phyloP scores from a whole-genome alignment of 257 asterid species.

The Salvia hispanica region DNA sequence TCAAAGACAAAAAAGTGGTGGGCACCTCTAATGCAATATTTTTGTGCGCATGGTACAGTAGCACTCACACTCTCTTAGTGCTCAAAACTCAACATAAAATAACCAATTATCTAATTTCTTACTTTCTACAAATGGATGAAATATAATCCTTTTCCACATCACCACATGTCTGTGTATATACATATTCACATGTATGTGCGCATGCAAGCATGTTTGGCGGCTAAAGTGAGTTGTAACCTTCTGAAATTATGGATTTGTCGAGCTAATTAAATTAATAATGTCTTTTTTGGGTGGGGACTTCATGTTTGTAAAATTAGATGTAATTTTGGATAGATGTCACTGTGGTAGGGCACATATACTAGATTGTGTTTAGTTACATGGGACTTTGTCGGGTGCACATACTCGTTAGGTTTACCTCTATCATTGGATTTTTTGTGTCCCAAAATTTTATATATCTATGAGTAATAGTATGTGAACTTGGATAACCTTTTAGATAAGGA shows the following conservation, averaged over 20 bases:
- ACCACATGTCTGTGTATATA: background rate
- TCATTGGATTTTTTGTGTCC: too few species aligned
- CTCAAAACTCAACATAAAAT: conserved; percentile 30
- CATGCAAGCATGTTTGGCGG: conserved; percentile 85
- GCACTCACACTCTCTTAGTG: conserved; percentile 53
- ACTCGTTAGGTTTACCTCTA: too few species aligned
- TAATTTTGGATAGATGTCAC: conserved; percentile 47
- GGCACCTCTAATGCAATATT: conserved; percentile 45
- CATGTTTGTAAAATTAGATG: conserved; percentile 43
- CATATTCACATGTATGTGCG: conserved; percentile 19
- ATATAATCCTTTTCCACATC: background rate
- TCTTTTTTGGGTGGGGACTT: conserved; percentile 63
- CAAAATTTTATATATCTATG: too few species aligned
- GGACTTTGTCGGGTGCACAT: conserved; percentile 51
- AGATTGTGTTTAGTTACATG: conserved; percentile 43
- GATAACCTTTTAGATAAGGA: too few species aligned
- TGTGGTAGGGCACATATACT: conserved; percentile 43
- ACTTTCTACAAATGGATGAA: background rate
- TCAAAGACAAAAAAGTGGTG: conserved; percentile 37
- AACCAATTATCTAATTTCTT: background rate
- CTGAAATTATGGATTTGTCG: conserved; percentile 32
- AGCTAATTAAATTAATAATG: conserved; percentile 5
- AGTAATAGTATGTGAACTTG: too few species aligned
- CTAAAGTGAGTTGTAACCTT: conserved; percentile 56
- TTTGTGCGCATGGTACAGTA: conserved; percentile 73